Percentiles rank a stretch among this genome's conserved stretches.
phyloP scores from a whole-genome alignment of 768 basidiomycete genomes.

The Astraeus odoratus region DNA sequence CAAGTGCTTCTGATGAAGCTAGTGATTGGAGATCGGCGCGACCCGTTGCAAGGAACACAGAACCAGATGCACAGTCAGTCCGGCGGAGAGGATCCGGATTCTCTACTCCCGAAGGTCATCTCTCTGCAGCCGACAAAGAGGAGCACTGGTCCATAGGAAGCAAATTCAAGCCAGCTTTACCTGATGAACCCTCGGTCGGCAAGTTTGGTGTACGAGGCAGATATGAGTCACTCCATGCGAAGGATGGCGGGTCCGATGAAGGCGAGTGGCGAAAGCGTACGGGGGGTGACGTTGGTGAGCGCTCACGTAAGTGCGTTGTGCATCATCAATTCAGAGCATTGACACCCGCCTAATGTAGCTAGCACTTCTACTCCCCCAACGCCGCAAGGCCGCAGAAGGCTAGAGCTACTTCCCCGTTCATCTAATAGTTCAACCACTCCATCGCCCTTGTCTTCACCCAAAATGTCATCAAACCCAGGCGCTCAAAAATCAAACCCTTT shows the following conservation, averaged over 20 bases:
- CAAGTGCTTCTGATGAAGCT: conserved; percentile 52
- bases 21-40: conserved; percentile 70
- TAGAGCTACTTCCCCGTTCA: conserved; percentile 81
- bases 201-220: conserved; percentile 43
- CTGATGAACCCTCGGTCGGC: conserved; percentile 31
- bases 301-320: conserved; percentile 50
- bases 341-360: conserved; percentile 34
- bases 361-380: conserved; percentile 72
- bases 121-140: conserved; percentile 64
- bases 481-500: conserved; percentile 68
- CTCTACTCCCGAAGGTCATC: conserved; percentile 35
- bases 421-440: conserved; percentile 57
- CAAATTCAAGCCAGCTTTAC: conserved; percentile 57
- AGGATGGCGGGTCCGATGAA: conserved; percentile 46
- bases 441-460: conserved; percentile 75
- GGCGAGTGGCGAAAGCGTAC: conserved; percentile 65
- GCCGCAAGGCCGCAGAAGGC: conserved; percentile 72
- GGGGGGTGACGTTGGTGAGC: conserved; percentile 38
- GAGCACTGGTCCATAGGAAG: conserved; percentile 72
- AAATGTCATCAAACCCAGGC: conserved; percentile 45
- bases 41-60: conserved; percentile 31
- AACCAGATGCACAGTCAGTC: conserved; percentile 40
- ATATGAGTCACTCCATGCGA: conserved; percentile 49
- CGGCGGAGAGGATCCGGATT: conserved; percentile 57
- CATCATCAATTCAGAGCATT: conserved; percentile 5